Evolutionary conservation across 371 early-diverging fungal genomes (phyloP).

Genomic region (Batkoa obscura): DNA sequence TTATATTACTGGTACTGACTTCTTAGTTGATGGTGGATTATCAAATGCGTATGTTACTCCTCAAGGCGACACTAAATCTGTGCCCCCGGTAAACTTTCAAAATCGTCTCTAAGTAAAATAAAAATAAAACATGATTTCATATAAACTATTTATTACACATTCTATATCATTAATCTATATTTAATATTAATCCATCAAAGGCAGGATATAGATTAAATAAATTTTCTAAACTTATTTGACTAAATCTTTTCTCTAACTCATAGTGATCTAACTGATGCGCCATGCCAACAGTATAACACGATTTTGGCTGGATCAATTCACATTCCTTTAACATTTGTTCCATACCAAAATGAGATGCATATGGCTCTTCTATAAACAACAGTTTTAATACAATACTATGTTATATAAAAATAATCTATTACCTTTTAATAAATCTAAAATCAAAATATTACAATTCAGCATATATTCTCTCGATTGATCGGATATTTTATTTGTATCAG

Average conservation of each 20-base stretch:
- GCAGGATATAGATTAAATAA: slow-evolving; percentile 8
- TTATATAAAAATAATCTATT: slow-evolving; percentile 8
- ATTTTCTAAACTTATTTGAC: slow-evolving; percentile 9
- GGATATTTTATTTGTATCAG: slow-evolving; percentile 64
- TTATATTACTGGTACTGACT: slow-evolving; percentile 70
- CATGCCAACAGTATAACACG: slow-evolving; percentile 54
- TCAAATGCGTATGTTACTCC: slow-evolving; percentile 54
- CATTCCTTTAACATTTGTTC: slow-evolving; percentile 41
- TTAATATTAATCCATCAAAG: slow-evolving; percentile 8
- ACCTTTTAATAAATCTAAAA: slow-evolving; percentile 63
- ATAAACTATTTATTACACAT: no score
- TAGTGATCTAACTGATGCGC: slow-evolving; percentile 63
- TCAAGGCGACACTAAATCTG: slow-evolving; percentile 22
- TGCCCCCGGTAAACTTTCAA: slow-evolving; percentile 11
- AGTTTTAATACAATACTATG: background rate
- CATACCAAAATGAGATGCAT: slow-evolving; percentile 64
- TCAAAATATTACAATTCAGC: slow-evolving; percentile 30
- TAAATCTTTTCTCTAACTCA: slow-evolving; percentile 12
- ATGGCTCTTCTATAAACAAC: slow-evolving; percentile 18
- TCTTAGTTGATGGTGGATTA: slow-evolving; percentile 70
- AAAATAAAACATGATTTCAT: no score
- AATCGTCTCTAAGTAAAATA: no score
- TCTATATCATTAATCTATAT: background rate
- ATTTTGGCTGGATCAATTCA: slow-evolving; percentile 21
- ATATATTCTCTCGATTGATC: slow-evolving; percentile 34